A percentile compares a stretch with the other conserved stretches of the same genome.
Conservation (phyloP, 2,329 filamentous ascomycete species). For the Calonectria fujianensis region DNA sequence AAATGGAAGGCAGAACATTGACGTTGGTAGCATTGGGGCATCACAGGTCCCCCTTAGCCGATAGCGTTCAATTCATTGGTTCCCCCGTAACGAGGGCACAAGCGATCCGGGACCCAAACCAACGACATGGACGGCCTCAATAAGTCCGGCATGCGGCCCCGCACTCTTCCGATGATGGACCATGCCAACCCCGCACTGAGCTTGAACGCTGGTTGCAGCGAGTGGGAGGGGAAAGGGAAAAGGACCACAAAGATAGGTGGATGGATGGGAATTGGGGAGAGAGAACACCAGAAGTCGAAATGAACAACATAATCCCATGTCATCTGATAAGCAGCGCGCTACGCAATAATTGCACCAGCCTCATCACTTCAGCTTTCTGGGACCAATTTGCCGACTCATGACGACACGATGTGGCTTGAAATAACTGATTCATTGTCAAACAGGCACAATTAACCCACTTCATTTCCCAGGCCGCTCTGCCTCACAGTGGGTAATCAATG, state of each 20-base stretch:
- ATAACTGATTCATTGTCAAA: background rate
- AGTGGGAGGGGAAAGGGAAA: background rate
- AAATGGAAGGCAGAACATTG: background rate
- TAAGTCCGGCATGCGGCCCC: constrained; percentile 11
- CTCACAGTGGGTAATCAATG: background rate
- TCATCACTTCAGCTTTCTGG: background rate
- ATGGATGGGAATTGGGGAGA: background rate
- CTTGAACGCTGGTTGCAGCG: background rate
- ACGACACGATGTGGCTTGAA: background rate
- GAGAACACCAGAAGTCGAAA: background rate
- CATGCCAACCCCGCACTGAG: background rate
- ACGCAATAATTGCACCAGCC: background rate
- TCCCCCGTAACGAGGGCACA: constrained; percentile 18
- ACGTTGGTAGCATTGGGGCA: background rate
- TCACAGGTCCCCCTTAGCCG: background rate
- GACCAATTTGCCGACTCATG: background rate
- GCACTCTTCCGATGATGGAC: background rate
- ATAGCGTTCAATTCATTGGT: background rate
- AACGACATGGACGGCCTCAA: background rate
- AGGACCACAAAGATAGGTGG: background rate
- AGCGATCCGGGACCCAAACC: background rate
- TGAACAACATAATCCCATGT: too few relatives aligned
- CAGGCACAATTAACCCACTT: background rate
- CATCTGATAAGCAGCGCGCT: background rate
- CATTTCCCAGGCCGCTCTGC: background rate